Base-by-base conservation (phyloP, 768 basidiomycete species). In the Fomitopsis pulvina region DNA sequence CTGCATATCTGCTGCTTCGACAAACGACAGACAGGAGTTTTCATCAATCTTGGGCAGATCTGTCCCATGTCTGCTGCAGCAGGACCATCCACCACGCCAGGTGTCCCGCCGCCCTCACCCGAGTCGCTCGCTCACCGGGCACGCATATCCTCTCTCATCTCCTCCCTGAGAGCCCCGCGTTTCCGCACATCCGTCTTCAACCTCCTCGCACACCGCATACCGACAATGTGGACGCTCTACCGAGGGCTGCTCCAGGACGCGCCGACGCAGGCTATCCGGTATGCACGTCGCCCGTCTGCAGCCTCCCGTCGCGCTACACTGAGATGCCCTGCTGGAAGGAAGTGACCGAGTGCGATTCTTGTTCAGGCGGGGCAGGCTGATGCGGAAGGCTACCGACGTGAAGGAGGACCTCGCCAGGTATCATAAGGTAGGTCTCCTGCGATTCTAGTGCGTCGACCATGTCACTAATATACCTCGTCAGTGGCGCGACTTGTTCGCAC, bases 161-260 rank as follows among this genome's bases (percentile, higher is more conserved):
- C 81, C 3, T 70, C 78, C 38, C 64, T 88, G 0, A 74, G 77
- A 27, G 79, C 83, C 26, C 68, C 80, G 4, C 73, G 80, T 10
- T 79, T 85, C 8, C 71, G 74, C 20, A 72, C 78, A 2, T 81
- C 85, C 2, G 87, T 91, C 58, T 90, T 75, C 59, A 62, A 76
- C 43, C 80, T 91, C 24, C 70, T 74, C 0, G 83, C 82, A 0
- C 92, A 94, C 63, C 77, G 83, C 20, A 66, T 83, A 24, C 90
- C 92, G 2, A 91, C 88, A 0, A 63, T 86, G 57, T 89, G 87
- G 85, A 65, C 72, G 0, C 68, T 93, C 4, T 94, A 92, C 63
- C 76, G 89, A 20, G 79, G 80, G 3, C 71, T 94, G 12, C 65
- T 88, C 42, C 68, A 73, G 25, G 58, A 73, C 34, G 73, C 85